A percentile compares a stretch with the other conserved stretches of the same genome.
These are phyloP conservation scores for Poa pratensis DNA, from an alignment of 176 grass and related monocot genomes.

Conservation along the genomic window DNA sequence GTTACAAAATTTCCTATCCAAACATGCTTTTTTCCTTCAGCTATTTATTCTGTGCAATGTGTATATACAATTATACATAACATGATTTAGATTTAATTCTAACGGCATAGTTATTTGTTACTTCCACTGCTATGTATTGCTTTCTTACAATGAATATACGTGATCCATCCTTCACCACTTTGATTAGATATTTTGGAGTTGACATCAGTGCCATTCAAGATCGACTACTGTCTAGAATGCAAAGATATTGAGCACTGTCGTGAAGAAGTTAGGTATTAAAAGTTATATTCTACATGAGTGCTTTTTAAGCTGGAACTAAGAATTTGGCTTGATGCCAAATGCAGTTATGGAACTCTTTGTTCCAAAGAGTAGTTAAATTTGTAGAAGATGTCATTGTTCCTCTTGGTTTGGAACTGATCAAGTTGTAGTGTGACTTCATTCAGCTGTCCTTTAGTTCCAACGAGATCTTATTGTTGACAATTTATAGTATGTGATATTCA, in stretches of 20 bases:
- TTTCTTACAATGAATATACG: slow-evolving; percentile 14
- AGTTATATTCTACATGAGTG: neutral
- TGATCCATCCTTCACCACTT: slow-evolving; percentile 51
- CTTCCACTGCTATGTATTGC: neutral
- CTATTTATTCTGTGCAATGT: neutral
- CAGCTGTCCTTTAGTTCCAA: neutral
- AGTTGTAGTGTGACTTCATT: slow-evolving; percentile 1
- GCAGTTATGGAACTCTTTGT: neutral
- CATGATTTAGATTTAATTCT: neutral
- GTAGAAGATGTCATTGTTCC: neutral
- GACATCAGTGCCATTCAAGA: slow-evolving; percentile 80
- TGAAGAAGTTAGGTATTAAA: slow-evolving; percentile 87
- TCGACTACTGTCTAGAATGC: slow-evolving; percentile 71
- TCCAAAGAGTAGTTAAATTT: neutral
- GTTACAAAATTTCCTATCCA: neutral
- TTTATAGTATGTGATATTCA: neutral
- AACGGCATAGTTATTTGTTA: neutral
- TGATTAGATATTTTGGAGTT: slow-evolving; percentile 88
- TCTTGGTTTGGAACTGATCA: neutral
- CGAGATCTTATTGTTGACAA: neutral
- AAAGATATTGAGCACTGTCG: slow-evolving; percentile 84
- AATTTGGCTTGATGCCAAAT: neutral
- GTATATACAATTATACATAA: neutral
- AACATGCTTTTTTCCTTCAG: neutral
- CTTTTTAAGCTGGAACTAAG: neutral